Conservation (phyloP, 1,139 yeast species). For the Ogataea hybrid region DNA sequence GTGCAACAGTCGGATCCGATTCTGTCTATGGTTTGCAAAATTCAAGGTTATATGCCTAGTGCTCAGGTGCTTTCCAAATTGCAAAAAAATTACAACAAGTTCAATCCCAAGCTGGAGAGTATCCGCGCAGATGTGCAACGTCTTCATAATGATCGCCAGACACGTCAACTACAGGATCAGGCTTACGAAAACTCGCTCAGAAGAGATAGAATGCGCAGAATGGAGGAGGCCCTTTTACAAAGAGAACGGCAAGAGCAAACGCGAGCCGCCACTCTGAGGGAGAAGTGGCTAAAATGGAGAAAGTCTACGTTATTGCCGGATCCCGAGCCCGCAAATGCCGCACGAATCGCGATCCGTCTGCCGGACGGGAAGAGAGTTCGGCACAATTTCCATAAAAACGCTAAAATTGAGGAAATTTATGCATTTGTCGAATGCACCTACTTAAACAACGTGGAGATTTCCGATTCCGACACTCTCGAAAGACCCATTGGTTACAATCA, state of each 20-base stretch:
- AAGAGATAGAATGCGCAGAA: conserved; percentile 47
- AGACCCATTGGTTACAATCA: conserved; percentile 43
- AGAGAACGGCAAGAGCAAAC: conserved; percentile 24
- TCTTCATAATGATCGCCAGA: conserved; percentile 54
- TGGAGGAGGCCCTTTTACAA: conserved; percentile 31
- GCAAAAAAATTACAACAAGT: conserved; percentile 46
- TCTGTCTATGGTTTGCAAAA: conserved; percentile 59
- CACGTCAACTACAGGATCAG: conserved; percentile 72
- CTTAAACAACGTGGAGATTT: conserved; percentile 24
- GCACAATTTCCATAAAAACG: conserved; percentile 44
- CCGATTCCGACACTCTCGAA: conserved; percentile 16
- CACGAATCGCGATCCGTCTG: conserved; percentile 60
- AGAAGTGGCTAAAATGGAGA: conserved; percentile 48
- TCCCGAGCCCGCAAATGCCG: conserved; percentile 30
- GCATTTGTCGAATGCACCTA: conserved; percentile 51
- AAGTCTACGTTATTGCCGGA: conserved; percentile 39
- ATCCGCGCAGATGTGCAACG: conserved; percentile 64
- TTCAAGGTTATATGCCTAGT: conserved; percentile 52
- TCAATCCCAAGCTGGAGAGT: conserved; percentile 57
- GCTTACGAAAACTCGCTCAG: conserved; percentile 72
- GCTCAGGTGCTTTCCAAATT: conserved; percentile 40
- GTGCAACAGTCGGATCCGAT: conserved; percentile 50
- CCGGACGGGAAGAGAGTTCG: conserved; percentile 50
- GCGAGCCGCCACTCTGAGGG: conserved; percentile 7
- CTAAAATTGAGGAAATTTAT: conserved; percentile 54